Base-by-base conservation (phyloP, 2,329 filamentous ascomycete species). In the Alternaria ventricosa region DNA sequence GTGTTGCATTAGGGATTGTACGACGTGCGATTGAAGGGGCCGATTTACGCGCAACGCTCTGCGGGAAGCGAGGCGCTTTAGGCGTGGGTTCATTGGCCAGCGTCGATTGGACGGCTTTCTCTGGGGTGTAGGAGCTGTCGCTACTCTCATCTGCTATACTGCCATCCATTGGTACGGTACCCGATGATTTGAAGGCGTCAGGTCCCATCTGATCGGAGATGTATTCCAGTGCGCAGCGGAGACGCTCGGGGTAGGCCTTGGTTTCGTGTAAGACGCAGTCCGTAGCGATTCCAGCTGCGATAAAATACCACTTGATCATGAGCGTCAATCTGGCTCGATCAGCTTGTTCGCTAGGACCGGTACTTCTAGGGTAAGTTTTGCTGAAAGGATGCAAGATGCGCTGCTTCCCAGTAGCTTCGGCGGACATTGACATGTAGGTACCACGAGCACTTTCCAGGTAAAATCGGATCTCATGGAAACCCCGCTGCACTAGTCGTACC, bases 361-460 rank as follows among this genome's bases (percentile, higher is more conserved):
- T 30, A n/a, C 25, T 45, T 25, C 55, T 65, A 5, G 62, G 58
- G 15, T 47, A 65, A 12, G 55, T 61, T 12, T 67, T 69, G 46
- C 61, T 63, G 46, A 69, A 69, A 18, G 66, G 66, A 22, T 69
- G 66, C 11, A 63, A 20, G 12, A 69, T 28, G 28, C 62, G 51
- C 30, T 67, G 59, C 18, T 49, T 60, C 23, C 51, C 54, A 8
- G 61, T 43, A 18, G 23, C 33, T 36, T 65, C 59, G 6, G 55
- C 15, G 25, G 55, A 27, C 10, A 65, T 50, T 9, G 28, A 33
- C 9, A 27, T 46, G 4, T 23, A 57, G 45, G 25, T 9, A 23
- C 30, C 49, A 18, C 33, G 27, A 12, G 23, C 15, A 23, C 53
- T 44, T 25, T 59, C 33, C 18, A 59, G 54, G 49, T 60, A 65